Evolutionary conservation across 2,329 filamentous ascomycete genomes (phyloP), one percentile per base, ranked within the genome.

Genomic region (Fusarium sp.): DNA sequence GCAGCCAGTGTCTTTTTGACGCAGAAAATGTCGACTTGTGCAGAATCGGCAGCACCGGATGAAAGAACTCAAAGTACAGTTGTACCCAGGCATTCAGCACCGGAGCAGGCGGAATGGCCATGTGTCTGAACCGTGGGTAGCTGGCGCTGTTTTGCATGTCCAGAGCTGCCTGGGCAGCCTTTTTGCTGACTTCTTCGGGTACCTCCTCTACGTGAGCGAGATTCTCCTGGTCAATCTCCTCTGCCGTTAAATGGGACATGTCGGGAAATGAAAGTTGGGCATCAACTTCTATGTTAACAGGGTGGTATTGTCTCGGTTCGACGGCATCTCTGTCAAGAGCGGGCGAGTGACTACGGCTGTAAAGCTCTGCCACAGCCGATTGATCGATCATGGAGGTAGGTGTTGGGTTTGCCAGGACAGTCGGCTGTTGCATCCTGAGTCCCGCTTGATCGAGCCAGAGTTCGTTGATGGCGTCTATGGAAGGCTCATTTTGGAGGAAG

Each of bases 61-160:
- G 65, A 4, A 66, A 66, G 17, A 56, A 47, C 47, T 66, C 60
- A 66, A 66, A 66, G 30, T 65, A 66, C 14, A 66, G 4, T 14
- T 66, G 60, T 0, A 65, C 65, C 60, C 47, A 66, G 0, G 47
- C 65, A 6, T 66, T 66, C 2, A 66, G 3, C 1, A 66, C 60
- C 22, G 65, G 47, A 1, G 37, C 63, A 2, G 65, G 60, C 3
- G 65, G 60, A 5, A 66, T 66, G 1, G 45, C 27, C 3, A 66
- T n/a, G n/a, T 65, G 62, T 20, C 45, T 66, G 4, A 66, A 65
- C n/a, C n/a, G 47, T 7, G 65, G 65, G 3, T 33, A 66, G 8
- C 54, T 65, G 6, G 33, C 30, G 1, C 27, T 35, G 0, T 47
- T 66, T 8, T 66, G 60, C 25, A 65, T 35, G 8, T 66, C 60